Percentiles rank a stretch among this genome's conserved stretches.
Conservation (phyloP, 192 early-diverging fungal genomes). For the Rhizoclosmatium globosum region DNA sequence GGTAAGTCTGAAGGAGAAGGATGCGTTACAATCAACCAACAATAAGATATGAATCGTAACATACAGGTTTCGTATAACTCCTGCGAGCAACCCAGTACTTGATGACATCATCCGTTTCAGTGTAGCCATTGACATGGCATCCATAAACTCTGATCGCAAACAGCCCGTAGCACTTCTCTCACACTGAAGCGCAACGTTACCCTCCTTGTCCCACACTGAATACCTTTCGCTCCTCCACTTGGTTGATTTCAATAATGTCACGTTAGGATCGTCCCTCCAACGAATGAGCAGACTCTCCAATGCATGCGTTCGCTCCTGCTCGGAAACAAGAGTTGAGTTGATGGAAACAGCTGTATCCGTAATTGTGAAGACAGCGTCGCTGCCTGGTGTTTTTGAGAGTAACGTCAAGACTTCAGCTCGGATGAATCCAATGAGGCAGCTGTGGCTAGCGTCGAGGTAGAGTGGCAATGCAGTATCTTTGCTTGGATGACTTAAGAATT, state of each 20-base stretch:
- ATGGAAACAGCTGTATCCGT: constrained; percentile 1
- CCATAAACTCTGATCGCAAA: constrained; percentile 90
- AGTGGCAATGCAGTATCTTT: constrained; percentile 55
- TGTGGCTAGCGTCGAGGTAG: neutral
- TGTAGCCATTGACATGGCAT: constrained; percentile 79
- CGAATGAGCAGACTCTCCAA: constrained; percentile 46
- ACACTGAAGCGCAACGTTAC: constrained; percentile 48
- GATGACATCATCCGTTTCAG: constrained; percentile 37
- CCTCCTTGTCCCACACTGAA: constrained; percentile 69
- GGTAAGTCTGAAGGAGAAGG: constrained; percentile 72
- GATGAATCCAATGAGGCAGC: constrained; percentile 8
- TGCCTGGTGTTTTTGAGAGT: constrained; percentile 20
- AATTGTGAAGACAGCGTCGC: constrained; percentile 27
- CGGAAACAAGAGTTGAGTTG: constrained; percentile 26
- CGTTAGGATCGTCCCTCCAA: constrained; percentile 36
- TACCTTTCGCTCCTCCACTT: constrained; percentile 89
- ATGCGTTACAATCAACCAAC: neutral
- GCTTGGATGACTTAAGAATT: constrained; percentile 41
- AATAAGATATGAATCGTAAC: neutral
- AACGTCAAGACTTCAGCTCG: neutral
- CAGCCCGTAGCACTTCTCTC: constrained; percentile 83
- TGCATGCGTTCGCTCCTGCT: constrained; percentile 37
- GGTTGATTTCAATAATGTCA: constrained; percentile 54
- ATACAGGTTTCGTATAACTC: constrained; percentile 31
- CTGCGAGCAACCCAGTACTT: constrained; percentile 92